Conservation (phyloP, 441 rosid species). For the Jatropha multifida region DNA sequence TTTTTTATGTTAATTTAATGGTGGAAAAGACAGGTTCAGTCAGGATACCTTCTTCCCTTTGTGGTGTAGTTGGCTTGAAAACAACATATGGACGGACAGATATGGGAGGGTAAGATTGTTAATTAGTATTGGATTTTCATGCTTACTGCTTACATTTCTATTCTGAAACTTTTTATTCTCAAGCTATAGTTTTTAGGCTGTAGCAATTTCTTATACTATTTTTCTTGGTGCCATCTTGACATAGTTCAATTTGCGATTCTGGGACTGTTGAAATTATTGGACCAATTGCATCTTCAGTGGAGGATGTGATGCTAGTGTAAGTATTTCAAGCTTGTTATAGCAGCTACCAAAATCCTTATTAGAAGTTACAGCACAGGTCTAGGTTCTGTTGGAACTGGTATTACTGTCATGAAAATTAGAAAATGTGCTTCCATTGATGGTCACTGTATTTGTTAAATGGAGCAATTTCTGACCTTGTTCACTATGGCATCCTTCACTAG, state of each 20-base stretch:
- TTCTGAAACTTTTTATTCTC: neutral
- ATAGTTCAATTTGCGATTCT: slow-evolving; percentile 56
- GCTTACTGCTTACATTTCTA: neutral
- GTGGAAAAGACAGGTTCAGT: slow-evolving; percentile 62
- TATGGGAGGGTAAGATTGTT: slow-evolving; percentile 56
- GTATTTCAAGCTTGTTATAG: slow-evolving; percentile 29
- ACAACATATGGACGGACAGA: slow-evolving; percentile 82
- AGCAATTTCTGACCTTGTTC: neutral
- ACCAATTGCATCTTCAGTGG: slow-evolving; percentile 77
- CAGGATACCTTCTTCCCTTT: slow-evolving; percentile 80
- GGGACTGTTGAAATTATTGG: slow-evolving; percentile 85
- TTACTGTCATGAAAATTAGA: neutral
- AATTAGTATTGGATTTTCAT: neutral
- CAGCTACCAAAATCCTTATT: neutral
- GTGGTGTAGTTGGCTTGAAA: slow-evolving; percentile 86
- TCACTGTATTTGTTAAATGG: neutral
- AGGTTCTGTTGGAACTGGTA: neutral
- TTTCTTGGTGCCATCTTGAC: slow-evolving; percentile 12
- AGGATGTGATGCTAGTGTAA: slow-evolving; percentile 78
- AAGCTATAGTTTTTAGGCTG: neutral
- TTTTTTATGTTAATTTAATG: slow-evolving; percentile 17
- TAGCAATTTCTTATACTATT: neutral
- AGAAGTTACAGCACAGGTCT: neutral
- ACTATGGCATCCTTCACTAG: neutral
- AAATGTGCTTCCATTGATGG: neutral